These are phyloP conservation scores for Prunus yedoensis DNA, from an alignment of 331 rosid genomes.

Conservation along the genomic window DNA sequence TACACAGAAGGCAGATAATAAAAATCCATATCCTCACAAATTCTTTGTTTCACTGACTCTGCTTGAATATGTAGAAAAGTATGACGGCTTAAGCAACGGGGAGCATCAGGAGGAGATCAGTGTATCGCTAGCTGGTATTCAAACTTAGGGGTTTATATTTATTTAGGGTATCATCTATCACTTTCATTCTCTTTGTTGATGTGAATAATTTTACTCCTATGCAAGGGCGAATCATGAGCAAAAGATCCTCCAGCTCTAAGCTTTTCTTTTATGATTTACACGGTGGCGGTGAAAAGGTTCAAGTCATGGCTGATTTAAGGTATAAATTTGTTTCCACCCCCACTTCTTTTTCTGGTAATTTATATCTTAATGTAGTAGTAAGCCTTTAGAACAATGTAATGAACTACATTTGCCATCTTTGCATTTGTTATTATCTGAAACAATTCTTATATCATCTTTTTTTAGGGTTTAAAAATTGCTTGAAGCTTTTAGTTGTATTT, in stretches of 20 bases:
- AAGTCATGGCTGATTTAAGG: slow-evolving; percentile 96
- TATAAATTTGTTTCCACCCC: slow-evolving; percentile 11
- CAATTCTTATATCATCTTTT: too few species aligned
- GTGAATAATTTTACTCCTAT: neutral
- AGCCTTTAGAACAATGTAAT: neutral
- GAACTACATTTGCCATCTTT: neutral
- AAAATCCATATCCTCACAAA: slow-evolving; percentile 86
- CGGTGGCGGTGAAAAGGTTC: slow-evolving; percentile 63
- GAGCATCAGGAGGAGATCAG: slow-evolving; percentile 72
- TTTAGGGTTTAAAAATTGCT: too few species aligned
- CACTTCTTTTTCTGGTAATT: neutral
- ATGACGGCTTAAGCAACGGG: slow-evolving; percentile 51
- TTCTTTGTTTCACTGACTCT: slow-evolving; percentile 57
- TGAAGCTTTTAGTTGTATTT: too few species aligned
- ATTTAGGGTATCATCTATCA: neutral
- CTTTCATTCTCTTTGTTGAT: neutral
- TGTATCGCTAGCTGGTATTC: slow-evolving; percentile 67
- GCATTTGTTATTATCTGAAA: neutral
- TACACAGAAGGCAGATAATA: slow-evolving; percentile 48
- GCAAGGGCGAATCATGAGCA: slow-evolving; percentile 78
- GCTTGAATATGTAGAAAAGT: slow-evolving; percentile 49
- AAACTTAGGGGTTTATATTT: neutral
- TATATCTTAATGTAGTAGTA: neutral
- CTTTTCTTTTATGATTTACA: slow-evolving; percentile 80
- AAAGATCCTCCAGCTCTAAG: slow-evolving; percentile 71